A percentile compares a stretch with the other conserved stretches of the same genome.
Conservation (phyloP, 1,284 basidiomycete genomes). For the Sanguinoderma infundibulare region DNA sequence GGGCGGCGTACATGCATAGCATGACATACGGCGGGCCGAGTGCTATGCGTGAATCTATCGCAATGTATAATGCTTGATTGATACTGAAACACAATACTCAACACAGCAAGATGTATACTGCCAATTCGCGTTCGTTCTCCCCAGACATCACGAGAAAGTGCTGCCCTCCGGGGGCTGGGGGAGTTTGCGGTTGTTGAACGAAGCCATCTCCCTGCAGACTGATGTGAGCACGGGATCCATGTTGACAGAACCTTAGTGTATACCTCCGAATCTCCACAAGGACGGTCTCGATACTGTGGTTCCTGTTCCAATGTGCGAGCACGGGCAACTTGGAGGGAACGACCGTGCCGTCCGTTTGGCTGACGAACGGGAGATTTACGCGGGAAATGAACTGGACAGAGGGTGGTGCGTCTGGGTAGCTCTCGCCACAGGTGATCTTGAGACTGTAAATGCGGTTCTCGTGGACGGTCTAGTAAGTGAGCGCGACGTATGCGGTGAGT, state of each 20-base stretch:
- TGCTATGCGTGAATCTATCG: background rate
- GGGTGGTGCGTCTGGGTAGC: constrained; percentile 85
- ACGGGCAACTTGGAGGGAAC: constrained; percentile 73
- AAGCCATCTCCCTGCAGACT: constrained; percentile 86
- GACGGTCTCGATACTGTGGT: constrained; percentile 83
- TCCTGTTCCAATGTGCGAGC: constrained; percentile 76
- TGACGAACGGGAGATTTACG: constrained; percentile 97
- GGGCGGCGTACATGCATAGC: background rate
- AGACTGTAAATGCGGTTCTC: constrained; percentile 99
- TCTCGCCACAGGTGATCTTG: constrained; percentile 84
- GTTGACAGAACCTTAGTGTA: constrained; percentile 34
- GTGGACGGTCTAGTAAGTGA: constrained; percentile 77
- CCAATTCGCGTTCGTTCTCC: constrained; percentile 9
- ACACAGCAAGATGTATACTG: constrained; percentile 24
- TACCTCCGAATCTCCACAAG: constrained; percentile 92
- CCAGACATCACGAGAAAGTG: constrained; percentile 50
- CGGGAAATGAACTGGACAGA: constrained; percentile 85
- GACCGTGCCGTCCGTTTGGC: constrained; percentile 76
- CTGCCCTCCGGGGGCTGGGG: constrained; percentile 93
- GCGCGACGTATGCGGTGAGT: constrained; percentile 12
- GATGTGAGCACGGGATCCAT: background rate
- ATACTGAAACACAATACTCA: constrained; percentile 29
- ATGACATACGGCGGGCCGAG: background rate
- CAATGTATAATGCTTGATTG: constrained; percentile 16
- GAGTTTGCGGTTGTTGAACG: constrained; percentile 89